phyloP scores from a whole-genome alignment of 805 yeast species.

The Cyberlindnera euphorbiae region DNA sequence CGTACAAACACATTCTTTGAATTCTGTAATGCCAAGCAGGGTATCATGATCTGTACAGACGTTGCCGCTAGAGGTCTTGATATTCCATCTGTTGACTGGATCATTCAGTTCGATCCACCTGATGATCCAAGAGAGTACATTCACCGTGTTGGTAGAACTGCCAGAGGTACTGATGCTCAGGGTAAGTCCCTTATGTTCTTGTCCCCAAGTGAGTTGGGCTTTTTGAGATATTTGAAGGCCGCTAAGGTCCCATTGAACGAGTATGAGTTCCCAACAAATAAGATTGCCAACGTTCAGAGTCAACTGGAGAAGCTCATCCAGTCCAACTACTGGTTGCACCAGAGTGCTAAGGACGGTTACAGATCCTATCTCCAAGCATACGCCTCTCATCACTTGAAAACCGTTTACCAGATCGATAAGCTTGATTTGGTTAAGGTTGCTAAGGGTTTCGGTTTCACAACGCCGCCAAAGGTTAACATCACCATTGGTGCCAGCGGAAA shows the following conservation, averaged over 20 bases:
- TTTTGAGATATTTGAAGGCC: conserved; percentile 88
- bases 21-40: conserved; percentile 94
- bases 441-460: conserved; percentile 87
- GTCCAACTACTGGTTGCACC: conserved; percentile 91
- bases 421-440: conserved; percentile 93
- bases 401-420: conserved; percentile 94
- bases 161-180: conserved; percentile 84
- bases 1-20: conserved; percentile 97
- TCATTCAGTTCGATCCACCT: conserved; percentile 98
- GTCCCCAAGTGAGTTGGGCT: conserved; percentile 91
- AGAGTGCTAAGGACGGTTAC: conserved; percentile 96
- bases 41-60: conserved; percentile 91
- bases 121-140: conserved; percentile 99
- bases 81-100: conserved; percentile 99
- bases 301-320: conserved; percentile 88
- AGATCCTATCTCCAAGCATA: conserved; percentile 95
- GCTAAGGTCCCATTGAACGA: conserved; percentile 98
- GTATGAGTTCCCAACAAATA: conserved; percentile 90
- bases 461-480: conserved; percentile 96
- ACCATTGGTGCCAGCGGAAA: conserved; percentile 91
- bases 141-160: conserved; percentile 99
- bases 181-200: conserved; percentile 95
- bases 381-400: conserved; percentile 92
- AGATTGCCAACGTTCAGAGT: conserved; percentile 93
- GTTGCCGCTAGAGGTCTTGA: conserved; percentile 99